phyloP scores from a whole-genome alignment of 2,329 filamentous ascomycete species.

The Penicillium sp. region DNA sequence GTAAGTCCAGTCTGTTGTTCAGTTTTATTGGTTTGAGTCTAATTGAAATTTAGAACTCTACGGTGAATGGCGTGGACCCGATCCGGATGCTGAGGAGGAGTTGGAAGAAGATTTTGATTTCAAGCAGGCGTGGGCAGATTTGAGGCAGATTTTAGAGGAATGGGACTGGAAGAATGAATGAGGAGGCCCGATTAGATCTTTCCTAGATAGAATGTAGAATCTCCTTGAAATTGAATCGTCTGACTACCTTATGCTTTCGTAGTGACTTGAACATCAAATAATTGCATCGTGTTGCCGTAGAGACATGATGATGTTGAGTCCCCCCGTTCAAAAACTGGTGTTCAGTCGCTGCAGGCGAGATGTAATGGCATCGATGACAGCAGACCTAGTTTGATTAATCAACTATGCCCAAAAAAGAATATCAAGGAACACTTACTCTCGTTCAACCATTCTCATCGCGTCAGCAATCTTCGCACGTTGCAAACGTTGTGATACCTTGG shows the following conservation, averaged over 20 bases:
- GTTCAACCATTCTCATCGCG: conserved; percentile 48
- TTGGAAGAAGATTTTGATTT: not conserved
- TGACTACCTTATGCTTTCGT: not conserved
- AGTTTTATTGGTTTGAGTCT: too few relatives aligned
- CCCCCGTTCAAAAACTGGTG: conserved; percentile 26
- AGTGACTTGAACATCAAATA: not conserved
- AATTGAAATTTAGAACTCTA: not conserved
- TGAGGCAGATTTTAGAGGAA: not conserved
- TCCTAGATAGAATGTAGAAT: not conserved
- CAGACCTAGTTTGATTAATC: conserved; percentile 30
- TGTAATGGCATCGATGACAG: conserved; percentile 42
- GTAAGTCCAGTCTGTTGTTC: too few relatives aligned
- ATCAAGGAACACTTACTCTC: conserved; percentile 37
- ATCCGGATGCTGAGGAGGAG: too few relatives aligned
- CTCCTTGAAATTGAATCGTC: not conserved
- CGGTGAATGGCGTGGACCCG: too few relatives aligned
- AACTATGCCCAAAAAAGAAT: not conserved
- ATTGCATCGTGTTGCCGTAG: not conserved
- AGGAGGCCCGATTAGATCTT: not conserved
- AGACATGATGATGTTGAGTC: not conserved
- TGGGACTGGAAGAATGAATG: not conserved
- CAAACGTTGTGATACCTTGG: conserved; percentile 39
- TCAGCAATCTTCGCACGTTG: conserved; percentile 45
- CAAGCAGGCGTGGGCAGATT: too few relatives aligned
- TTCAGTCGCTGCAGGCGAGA: conserved; percentile 39